Evolutionary conservation across 2,329 filamentous ascomycete species (phyloP).

Genomic region (Dactylellina drechsleri): DNA sequence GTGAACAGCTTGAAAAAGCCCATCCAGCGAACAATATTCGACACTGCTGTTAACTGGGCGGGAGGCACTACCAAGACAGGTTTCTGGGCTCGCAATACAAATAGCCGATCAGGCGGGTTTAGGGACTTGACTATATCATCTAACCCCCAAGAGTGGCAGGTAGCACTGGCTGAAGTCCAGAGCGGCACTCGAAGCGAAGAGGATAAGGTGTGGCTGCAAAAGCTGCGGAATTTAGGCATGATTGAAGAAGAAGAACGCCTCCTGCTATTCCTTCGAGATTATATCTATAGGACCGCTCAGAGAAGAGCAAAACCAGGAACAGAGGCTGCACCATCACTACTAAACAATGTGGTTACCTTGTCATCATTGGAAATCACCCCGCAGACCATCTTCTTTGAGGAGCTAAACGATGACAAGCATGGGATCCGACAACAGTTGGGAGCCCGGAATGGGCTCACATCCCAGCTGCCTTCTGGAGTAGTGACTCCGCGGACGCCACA

Average conservation of each 20-base stretch:
- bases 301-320: constrained; percentile 69
- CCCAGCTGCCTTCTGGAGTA: constrained; percentile 32
- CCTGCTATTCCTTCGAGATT: constrained; percentile 83
- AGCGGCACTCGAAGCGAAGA: constrained; percentile 34
- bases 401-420: constrained; percentile 69
- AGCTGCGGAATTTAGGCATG: constrained; percentile 85
- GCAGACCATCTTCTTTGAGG: constrained; percentile 93
- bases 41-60: constrained; percentile 87
- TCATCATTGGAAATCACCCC: constrained; percentile 80
- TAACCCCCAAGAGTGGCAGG: constrained; percentile 50
- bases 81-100: constrained; percentile 74
- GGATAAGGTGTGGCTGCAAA: constrained; percentile 90
- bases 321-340: constrained; percentile 61
- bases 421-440: constrained; percentile 52
- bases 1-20: constrained; percentile 79
- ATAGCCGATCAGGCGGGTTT: constrained; percentile 25
- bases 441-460: constrained; percentile 26
- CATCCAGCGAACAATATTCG: constrained; percentile 80
- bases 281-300: constrained; percentile 85
- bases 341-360: constrained; percentile 78
- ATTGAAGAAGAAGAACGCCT: constrained; percentile 86
- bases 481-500: constrained; percentile 35
- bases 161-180: constrained; percentile 42
- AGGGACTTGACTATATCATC: constrained; percentile 24
- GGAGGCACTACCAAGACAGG: constrained; percentile 79